Conservation (phyloP, 805 yeast species). For the Hanseniaspora nectarophila region DNA sequence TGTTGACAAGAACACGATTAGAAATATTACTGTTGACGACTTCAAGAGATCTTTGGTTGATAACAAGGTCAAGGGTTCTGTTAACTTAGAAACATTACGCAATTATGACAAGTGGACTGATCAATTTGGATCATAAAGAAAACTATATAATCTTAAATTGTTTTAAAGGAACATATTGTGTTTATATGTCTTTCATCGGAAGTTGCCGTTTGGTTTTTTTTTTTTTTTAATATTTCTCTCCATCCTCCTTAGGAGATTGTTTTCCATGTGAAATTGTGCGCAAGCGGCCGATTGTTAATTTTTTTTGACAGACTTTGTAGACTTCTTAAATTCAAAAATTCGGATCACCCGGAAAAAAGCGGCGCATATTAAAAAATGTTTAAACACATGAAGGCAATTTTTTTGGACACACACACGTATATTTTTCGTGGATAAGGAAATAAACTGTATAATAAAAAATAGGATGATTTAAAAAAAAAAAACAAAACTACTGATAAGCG, state of each 20-base stretch:
- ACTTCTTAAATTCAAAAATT: too few relatives aligned
- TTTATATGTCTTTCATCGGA: not conserved
- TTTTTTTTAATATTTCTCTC: too few relatives aligned
- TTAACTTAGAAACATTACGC: conserved; percentile 63
- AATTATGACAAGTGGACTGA: conserved; percentile 84
- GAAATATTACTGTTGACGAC: conserved; percentile 64
- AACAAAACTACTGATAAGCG: too few relatives aligned
- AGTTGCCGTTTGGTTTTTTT: not conserved
- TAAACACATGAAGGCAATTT: not conserved
- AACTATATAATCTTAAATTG: conserved; percentile 27
- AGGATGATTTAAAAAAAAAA: not conserved
- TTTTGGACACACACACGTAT: too few relatives aligned
- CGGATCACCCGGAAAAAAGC: not conserved
- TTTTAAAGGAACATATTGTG: too few relatives aligned
- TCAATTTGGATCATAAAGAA: conserved; percentile 80
- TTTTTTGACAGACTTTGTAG: too few relatives aligned
- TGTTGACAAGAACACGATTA: conserved; percentile 57
- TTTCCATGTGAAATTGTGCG: too few relatives aligned
- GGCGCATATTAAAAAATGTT: not conserved
- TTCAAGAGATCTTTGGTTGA: conserved; percentile 52
- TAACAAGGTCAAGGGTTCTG: conserved; percentile 74
- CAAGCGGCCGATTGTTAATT: too few relatives aligned
- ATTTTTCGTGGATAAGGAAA: too few relatives aligned
- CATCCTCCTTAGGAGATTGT: too few relatives aligned
- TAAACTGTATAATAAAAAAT: too few relatives aligned